These are phyloP conservation scores for Durotheca rogersii DNA, from an alignment of 495 filamentous ascomycete species.

Conservation along the genomic window DNA sequence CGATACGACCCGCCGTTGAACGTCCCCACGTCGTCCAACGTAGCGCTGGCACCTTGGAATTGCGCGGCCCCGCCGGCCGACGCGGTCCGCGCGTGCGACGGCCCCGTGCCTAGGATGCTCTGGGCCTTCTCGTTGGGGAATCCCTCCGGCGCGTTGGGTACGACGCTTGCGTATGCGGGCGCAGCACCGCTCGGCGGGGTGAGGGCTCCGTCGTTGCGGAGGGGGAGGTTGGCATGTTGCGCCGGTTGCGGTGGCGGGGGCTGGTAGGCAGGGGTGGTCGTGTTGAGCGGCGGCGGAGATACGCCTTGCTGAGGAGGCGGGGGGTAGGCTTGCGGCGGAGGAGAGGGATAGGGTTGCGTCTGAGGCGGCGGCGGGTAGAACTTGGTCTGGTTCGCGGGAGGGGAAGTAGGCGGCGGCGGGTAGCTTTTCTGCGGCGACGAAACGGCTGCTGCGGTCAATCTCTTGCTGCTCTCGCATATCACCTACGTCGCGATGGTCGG, in stretches of 20 bases:
- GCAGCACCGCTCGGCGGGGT: slow-evolving; percentile 35
- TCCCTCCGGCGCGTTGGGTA: slow-evolving; percentile 26
- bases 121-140: slow-evolving; percentile 44
- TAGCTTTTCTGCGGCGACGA: slow-evolving; percentile 40
- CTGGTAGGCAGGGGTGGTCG: slow-evolving; percentile 31
- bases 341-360: slow-evolving; percentile 37
- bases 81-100: slow-evolving; percentile 44
- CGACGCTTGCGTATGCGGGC: slow-evolving; percentile 38
- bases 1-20: slow-evolving; percentile 96
- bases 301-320: slow-evolving; percentile 32
- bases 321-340: slow-evolving; percentile 45
- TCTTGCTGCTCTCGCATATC: slow-evolving; percentile 1
- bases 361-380: slow-evolving; percentile 45
- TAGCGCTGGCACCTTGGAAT: slow-evolving; percentile 61
- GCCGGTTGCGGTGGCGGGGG: slow-evolving; percentile 32
- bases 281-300: slow-evolving; percentile 34
- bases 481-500: neutral
- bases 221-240: slow-evolving; percentile 28
- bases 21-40: slow-evolving; percentile 79
- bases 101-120: slow-evolving; percentile 30
- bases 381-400: slow-evolving; percentile 48
- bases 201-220: slow-evolving; percentile 29
- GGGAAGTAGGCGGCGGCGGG: slow-evolving; percentile 39
- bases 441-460: slow-evolving; percentile 20
- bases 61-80: slow-evolving; percentile 45